Evolutionary conservation across 805 yeast species (phyloP).

Genomic region (Candida alai): DNA sequence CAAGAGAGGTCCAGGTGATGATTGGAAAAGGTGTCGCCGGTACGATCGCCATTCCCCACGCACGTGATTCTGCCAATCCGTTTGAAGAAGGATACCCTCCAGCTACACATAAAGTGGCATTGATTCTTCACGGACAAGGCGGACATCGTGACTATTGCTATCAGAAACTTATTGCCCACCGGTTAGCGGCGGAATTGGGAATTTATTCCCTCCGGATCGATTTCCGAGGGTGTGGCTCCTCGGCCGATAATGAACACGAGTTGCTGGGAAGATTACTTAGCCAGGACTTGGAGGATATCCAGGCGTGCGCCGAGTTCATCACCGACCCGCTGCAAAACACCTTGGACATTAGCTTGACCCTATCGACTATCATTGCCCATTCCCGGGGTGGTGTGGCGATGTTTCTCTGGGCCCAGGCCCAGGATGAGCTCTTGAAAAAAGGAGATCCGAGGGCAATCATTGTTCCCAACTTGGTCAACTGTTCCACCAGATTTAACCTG

Average conservation of each 20-base stretch:
- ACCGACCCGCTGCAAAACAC: slow-evolving; percentile 27
- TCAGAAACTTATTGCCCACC: slow-evolving; percentile 58
- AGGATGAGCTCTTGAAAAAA: slow-evolving; percentile 31
- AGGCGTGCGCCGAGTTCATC: slow-evolving; percentile 30
- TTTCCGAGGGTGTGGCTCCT: slow-evolving; percentile 81
- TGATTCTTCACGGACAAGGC: slow-evolving; percentile 79
- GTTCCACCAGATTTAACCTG: slow-evolving; percentile 68
- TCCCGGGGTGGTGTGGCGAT: slow-evolving; percentile 77
- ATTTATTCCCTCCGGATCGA: slow-evolving; percentile 71
- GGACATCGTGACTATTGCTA: slow-evolving; percentile 83
- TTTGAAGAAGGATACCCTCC: slow-evolving; percentile 29
- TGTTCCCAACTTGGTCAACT: slow-evolving; percentile 68
- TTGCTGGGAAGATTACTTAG: slow-evolving; percentile 51
- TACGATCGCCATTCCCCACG: slow-evolving; percentile 37
- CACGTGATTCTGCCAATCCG: slow-evolving; percentile 21
- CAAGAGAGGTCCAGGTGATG: slow-evolving; percentile 34
- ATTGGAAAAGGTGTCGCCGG: slow-evolving; percentile 33
- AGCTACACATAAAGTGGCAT: slow-evolving; percentile 47
- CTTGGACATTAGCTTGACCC: slow-evolving; percentile 38
- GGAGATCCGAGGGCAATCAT: slow-evolving; percentile 30
- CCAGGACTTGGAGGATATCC: slow-evolving; percentile 70
- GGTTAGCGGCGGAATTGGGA: slow-evolving; percentile 56
- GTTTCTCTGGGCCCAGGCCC: slow-evolving; percentile 63
- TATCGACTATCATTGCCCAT: slow-evolving; percentile 67
- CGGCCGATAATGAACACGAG: slow-evolving; percentile 45